Percentiles rank a stretch among this genome's conserved stretches.
phyloP scores from a whole-genome alignment of 2,329 filamentous ascomycete genomes.

The Sporothrix sp. region DNA sequence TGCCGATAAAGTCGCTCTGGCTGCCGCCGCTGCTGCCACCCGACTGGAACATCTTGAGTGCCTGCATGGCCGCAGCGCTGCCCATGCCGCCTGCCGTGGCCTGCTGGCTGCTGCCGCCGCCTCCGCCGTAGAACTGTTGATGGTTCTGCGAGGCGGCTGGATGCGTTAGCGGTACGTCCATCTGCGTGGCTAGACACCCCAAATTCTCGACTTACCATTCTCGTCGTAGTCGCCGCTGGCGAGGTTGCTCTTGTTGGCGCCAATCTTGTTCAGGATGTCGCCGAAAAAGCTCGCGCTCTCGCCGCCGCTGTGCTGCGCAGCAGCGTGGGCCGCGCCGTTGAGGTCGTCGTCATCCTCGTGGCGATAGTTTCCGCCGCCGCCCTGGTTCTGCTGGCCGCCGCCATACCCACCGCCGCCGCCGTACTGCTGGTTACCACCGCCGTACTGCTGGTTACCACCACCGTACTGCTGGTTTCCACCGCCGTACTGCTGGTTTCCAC shows the following conservation, averaged over 20 bases:
- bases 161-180: no score
- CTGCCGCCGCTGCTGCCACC: slow-evolving; percentile 39
- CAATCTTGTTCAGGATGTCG: slow-evolving; percentile 36
- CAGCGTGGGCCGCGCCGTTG: slow-evolving; percentile 37
- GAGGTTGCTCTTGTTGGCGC: slow-evolving; percentile 40
- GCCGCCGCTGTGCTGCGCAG: slow-evolving; percentile 31
- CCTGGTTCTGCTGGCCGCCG: slow-evolving; percentile 15
- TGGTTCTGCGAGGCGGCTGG: slow-evolving; percentile 56
- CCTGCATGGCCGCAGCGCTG: slow-evolving; percentile 69
- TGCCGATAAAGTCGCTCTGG: slow-evolving; percentile 71
- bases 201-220: slow-evolving; percentile 38
- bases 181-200: no score
- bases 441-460: slow-evolving; percentile 12
- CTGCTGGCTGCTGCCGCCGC: slow-evolving; percentile 31
- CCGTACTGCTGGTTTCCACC: neutral
- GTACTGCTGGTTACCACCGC: neutral
- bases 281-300: slow-evolving; percentile 41
- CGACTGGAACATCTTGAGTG: slow-evolving; percentile 63
- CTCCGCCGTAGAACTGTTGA: slow-evolving; percentile 58
- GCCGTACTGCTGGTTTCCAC: slow-evolving; percentile 11
- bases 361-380: slow-evolving; percentile 27
- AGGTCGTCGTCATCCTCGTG: slow-evolving; percentile 39
- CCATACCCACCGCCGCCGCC: slow-evolving; percentile 8
- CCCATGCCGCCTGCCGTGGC: slow-evolving; percentile 49
- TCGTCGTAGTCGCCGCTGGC: slow-evolving; percentile 40